Conservation (phyloP, 2,329 filamentous ascomycete species). For the Fusarium aywerte region DNA sequence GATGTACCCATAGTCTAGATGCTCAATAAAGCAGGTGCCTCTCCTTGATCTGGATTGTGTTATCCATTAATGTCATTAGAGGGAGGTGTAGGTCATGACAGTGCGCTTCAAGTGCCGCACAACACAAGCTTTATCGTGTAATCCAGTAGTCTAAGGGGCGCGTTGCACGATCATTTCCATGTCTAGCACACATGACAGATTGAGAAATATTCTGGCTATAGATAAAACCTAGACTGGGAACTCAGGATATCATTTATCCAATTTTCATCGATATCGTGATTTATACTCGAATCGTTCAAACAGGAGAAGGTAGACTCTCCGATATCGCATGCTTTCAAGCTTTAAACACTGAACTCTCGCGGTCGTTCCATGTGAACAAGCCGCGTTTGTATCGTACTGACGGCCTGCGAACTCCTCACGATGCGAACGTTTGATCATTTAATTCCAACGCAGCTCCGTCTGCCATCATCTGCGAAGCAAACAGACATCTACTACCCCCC, state of each 20-base stretch:
- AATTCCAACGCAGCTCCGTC: neutral
- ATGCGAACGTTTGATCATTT: neutral
- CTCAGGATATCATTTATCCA: neutral
- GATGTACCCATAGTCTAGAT: no score
- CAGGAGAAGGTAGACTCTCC: neutral
- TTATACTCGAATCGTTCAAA: neutral
- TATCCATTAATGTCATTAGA: no score
- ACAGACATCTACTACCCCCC: neutral
- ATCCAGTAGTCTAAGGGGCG: neutral
- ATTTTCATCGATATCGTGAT: neutral
- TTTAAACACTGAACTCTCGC: neutral
- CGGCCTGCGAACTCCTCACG: neutral
- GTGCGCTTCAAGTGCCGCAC: neutral
- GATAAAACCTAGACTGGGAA: constrained; percentile 2
- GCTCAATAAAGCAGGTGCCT: neutral
- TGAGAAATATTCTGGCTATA: neutral
- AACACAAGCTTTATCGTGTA: constrained; percentile 9
- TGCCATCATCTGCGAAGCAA: constrained; percentile 5
- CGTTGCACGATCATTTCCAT: constrained; percentile 17
- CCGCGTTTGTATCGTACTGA: neutral
- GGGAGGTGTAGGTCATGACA: neutral
- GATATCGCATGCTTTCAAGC: neutral
- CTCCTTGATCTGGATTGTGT: neutral
- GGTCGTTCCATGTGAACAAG: neutral
- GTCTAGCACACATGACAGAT: constrained; percentile 4